Evolutionary conservation across 257 asterid species (phyloP).

Genomic region (Forsythia viridissima): DNA sequence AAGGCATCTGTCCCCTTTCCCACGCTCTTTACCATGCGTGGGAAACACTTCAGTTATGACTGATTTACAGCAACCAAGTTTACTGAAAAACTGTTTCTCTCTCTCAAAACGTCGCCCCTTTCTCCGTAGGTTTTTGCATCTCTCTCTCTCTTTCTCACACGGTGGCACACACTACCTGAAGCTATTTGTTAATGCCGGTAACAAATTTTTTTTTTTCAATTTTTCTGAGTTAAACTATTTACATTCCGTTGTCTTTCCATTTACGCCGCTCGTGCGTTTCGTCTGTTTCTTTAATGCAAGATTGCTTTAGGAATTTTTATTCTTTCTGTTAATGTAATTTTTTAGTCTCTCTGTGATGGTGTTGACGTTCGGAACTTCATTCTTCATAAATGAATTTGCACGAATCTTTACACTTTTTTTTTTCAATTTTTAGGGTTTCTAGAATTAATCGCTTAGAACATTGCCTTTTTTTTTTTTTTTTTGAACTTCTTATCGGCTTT

Average conservation of each 20-base stretch:
- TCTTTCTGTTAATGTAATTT: not conserved
- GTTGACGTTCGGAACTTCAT: not conserved
- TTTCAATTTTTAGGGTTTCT: constrained; percentile 17
- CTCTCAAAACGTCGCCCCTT: not conserved
- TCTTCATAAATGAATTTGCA: not conserved
- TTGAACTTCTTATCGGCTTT: not conserved
- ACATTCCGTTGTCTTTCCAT: not conserved
- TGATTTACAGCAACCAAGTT: no score
- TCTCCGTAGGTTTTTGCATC: constrained; percentile 10
- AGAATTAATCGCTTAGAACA: constrained; percentile 23
- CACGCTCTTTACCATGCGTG: no score
- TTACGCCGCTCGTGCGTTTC: not conserved
- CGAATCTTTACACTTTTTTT: not conserved
- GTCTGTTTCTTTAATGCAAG: no score
- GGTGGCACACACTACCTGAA: not conserved
- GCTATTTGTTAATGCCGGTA: constrained; percentile 27
- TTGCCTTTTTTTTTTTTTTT: not conserved
- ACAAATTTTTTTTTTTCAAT: not conserved
- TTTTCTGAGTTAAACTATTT: not conserved
- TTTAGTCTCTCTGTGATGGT: not conserved
- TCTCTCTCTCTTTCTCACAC: constrained; percentile 4
- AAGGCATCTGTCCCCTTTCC: no score
- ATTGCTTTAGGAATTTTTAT: constrained; percentile 3
- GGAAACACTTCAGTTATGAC: no score
- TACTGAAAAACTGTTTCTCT: not conserved